A percentile compares a stretch with the other conserved stretches of the same genome.
These are phyloP conservation scores for Flaveria robusta DNA, from an alignment of 129 eudicot species.

Conservation along the genomic window DNA sequence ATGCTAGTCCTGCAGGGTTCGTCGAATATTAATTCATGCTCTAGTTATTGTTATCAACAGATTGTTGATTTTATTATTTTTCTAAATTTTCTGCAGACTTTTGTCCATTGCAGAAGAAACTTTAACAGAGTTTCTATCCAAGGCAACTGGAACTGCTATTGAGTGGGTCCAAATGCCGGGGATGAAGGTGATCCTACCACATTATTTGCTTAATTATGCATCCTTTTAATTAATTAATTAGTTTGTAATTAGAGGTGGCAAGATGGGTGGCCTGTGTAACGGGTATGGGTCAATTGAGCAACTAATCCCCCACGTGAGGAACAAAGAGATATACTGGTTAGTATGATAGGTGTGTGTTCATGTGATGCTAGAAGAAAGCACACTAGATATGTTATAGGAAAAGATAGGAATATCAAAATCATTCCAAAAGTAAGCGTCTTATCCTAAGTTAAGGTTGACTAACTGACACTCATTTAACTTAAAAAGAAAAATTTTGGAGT, in stretches of 20 bases:
- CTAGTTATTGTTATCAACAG: background rate
- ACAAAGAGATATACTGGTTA: background rate
- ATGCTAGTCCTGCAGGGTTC: conserved; percentile 72
- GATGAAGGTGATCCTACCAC: conserved; percentile 67
- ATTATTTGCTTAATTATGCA: conserved; percentile 1
- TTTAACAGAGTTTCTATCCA: conserved; percentile 86
- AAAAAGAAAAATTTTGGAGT: background rate
- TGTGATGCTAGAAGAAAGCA: background rate
- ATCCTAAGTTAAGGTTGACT: background rate
- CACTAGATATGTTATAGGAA: background rate
- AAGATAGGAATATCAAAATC: background rate
- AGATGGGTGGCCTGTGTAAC: background rate
- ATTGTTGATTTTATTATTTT: background rate
- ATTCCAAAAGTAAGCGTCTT: background rate
- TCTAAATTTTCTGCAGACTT: conserved; percentile 52
- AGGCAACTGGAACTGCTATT: conserved; percentile 97
- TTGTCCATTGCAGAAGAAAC: conserved; percentile 86
- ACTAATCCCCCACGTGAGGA: background rate
- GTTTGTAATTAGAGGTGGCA: background rate
- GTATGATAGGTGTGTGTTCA: background rate
- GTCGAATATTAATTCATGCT: conserved; percentile 4
- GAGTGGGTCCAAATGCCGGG: conserved; percentile 99
- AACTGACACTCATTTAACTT: background rate
- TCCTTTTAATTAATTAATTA: background rate
- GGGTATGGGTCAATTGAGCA: background rate